Base-by-base conservation (phyloP, 129 eudicot genomes). In the Lactuca sativa region DNA sequence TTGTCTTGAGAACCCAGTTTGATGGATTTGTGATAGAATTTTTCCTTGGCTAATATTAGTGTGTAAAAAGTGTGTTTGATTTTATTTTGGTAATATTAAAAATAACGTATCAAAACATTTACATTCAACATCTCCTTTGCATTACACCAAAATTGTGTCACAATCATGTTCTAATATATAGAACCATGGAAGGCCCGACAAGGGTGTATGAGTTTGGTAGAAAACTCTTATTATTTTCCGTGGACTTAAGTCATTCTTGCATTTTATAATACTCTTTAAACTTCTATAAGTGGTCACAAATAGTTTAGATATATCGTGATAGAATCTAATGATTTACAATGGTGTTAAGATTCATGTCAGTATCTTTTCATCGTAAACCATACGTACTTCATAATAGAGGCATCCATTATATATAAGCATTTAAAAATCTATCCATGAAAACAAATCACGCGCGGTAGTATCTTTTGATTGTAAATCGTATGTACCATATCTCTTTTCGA, bases 381-480 rank as follows among this genome's bases (percentile, higher is more conserved):
- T 33, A 13, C 49, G 59, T 48, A 66, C 59, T 48, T 51, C 4
- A 30, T 14, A 34, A 51, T 7, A 47, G 12, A 34, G 53, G 30
- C 40, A 16, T 53, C 21, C 51, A 17, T 51, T 11, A 48, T 66
- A 13, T 66, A 7, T 62, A 61, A 18, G 77, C 52, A 61, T 51
- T 72, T 7, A 72, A 58, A 58, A 72, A 62, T 62, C 14, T 37
- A 53, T 59, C 63, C 25, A 62, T 7, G 62, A 36, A 62, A 62
- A 12, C 62, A 36, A 62, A 52, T 40, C 62, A 53, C 43, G 52
- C 41, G 53, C 52, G 56, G 53, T 49, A 16, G 76, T 21, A 72
- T 61, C 53, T 37, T 73, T 70, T 55, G 64, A 41, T 36, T 16
- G 64, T 54, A 73, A 73, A 63, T 73, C 25, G 21, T 54, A 32